These are phyloP conservation scores for Colletotrichum brevisporum DNA, from an alignment of 2,329 filamentous ascomycete genomes.

Conservation along the genomic window DNA sequence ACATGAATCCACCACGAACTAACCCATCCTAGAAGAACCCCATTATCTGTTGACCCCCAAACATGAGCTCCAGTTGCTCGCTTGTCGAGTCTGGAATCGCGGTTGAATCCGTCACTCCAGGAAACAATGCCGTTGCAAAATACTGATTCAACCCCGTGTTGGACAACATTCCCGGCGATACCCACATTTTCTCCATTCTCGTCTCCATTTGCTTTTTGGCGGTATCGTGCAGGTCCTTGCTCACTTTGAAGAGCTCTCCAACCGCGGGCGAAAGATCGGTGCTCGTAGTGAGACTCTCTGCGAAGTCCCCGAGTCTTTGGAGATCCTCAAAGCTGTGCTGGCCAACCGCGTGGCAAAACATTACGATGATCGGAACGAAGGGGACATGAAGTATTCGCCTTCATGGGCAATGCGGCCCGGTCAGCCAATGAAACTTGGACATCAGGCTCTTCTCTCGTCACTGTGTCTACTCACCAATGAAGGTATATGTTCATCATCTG, in stretches of 20 bases:
- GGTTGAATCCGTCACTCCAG: background rate
- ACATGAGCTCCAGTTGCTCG: conserved; percentile 11
- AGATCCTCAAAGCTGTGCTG: background rate
- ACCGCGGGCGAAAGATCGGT: conserved; percentile 2
- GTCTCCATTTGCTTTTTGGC: conserved; percentile 1
- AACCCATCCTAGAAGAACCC: background rate
- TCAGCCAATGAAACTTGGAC: too few relatives aligned
- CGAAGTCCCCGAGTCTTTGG: background rate
- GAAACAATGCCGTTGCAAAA: background rate
- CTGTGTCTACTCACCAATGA: conserved; percentile 5
- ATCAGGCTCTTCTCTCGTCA: too few relatives aligned
- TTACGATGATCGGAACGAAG: conserved; percentile 6
- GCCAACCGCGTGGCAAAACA: conserved; percentile 18
- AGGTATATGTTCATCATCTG: conserved; percentile 19
- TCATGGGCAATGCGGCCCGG: too few relatives aligned
- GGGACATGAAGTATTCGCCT: conserved; percentile 22
- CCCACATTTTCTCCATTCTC: background rate
- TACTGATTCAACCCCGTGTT: conserved; percentile 3
- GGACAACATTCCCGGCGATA: background rate
- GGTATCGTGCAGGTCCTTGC: background rate
- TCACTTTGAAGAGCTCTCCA: background rate
- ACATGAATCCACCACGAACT: too few relatives aligned
- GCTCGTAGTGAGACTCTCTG: background rate
- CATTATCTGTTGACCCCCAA: conserved; percentile 8
- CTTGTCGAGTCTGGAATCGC: background rate